A percentile compares a stretch with the other conserved stretches of the same genome.
These are phyloP conservation scores for Salisapilia sapeloensis DNA, from an alignment of 352 stramenopile genomes.

Conservation along the genomic window DNA sequence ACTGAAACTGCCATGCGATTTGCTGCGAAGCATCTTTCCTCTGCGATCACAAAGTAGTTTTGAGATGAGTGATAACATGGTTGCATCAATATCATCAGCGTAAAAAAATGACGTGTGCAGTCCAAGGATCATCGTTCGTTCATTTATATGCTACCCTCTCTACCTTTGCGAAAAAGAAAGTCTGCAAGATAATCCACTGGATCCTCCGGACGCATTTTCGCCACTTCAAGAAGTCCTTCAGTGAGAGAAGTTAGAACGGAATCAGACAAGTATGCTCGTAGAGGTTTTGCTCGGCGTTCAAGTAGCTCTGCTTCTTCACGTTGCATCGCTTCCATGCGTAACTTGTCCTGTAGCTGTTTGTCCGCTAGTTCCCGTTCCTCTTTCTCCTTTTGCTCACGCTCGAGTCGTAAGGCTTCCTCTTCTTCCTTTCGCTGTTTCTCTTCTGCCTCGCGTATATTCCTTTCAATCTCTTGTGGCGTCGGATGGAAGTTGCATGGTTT, in stretches of 20 bases:
- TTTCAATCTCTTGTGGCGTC: constrained; percentile 38
- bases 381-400: constrained; percentile 28
- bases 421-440: constrained; percentile 32
- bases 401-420: constrained; percentile 9
- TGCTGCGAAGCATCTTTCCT: too few species aligned
- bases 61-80: too few species aligned
- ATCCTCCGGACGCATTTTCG: constrained; percentile 70
- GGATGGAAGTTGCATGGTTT: constrained; percentile 72
- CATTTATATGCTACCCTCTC: too few species aligned
- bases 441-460: constrained; percentile 20
- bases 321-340: constrained; percentile 52
- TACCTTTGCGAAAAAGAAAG: constrained; percentile 70
- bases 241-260: constrained; percentile 71
- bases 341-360: constrained; percentile 30
- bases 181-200: constrained; percentile 80
- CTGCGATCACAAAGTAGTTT: too few species aligned
- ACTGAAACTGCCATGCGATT: too few species aligned
- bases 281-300: constrained; percentile 55
- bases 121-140: too few species aligned
- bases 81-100: too few species aligned
- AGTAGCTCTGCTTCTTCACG: constrained; percentile 68
- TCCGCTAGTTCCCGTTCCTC: constrained; percentile 22
- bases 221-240: constrained; percentile 76
- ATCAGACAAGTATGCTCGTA: constrained; percentile 73
- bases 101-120: too few species aligned